These are phyloP conservation scores for Periconia macrospinosa DNA, from an alignment of 2,329 filamentous ascomycete genomes.

Conservation along the genomic window DNA sequence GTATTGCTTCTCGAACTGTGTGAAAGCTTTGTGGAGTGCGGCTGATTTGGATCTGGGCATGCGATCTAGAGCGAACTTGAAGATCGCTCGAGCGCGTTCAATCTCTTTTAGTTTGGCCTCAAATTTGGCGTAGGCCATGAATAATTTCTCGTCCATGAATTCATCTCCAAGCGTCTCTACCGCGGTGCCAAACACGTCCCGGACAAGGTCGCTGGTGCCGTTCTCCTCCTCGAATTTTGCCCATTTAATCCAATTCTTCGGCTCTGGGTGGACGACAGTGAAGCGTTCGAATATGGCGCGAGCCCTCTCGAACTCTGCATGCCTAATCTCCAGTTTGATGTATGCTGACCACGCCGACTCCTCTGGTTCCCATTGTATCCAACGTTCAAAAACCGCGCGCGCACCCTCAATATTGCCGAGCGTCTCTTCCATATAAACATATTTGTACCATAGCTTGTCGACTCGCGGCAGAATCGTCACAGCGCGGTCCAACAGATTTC, in stretches of 20 bases:
- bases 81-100: conserved; percentile 90
- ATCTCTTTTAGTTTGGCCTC: conserved; percentile 95
- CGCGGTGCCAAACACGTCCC: conserved; percentile 86
- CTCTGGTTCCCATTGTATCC: conserved; percentile 98
- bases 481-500: conserved; percentile 92
- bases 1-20: conserved; percentile 97
- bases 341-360: conserved; percentile 95
- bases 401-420: conserved; percentile 91
- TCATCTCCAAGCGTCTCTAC: conserved; percentile 91
- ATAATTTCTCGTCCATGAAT: conserved; percentile 93
- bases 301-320: conserved; percentile 88
- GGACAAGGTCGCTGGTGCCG: conserved; percentile 86
- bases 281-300: conserved; percentile 87
- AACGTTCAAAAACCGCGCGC: conserved; percentile 91
- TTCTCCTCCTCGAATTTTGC: conserved; percentile 95
- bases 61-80: conserved; percentile 93
- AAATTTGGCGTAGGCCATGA: conserved; percentile 93
- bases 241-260: conserved; percentile 99
- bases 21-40: conserved; percentile 88
- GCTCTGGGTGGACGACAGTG: conserved; percentile 89
- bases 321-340: conserved; percentile 95
- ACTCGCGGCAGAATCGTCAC: conserved; percentile 87
- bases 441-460: conserved; percentile 99
- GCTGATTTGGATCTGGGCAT: conserved; percentile 85
- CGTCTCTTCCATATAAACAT: conserved; percentile 98